Conservation (phyloP, 2,329 filamentous ascomycete species). For the Fusarium dlaminii region DNA sequence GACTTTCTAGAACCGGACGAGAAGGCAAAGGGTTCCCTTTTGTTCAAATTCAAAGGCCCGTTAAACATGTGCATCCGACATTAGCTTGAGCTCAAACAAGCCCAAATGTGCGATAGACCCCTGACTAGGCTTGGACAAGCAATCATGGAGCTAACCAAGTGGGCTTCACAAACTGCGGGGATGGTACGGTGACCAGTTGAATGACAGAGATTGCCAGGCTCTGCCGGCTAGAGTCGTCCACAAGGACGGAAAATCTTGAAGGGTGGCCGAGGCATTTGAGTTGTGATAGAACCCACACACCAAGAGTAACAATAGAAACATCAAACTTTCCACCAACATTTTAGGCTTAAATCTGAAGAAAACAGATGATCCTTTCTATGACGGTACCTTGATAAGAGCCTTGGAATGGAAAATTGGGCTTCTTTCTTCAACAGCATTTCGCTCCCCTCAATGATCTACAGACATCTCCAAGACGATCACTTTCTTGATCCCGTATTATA, state of each 20-base stretch:
- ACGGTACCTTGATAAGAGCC: background rate
- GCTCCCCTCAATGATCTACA: background rate
- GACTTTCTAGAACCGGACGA: constrained; percentile 11
- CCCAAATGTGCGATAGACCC: constrained; percentile 37
- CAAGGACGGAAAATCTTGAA: constrained; percentile 39
- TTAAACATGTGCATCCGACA: constrained; percentile 34
- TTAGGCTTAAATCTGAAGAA: background rate
- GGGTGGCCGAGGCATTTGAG: constrained; percentile 17
- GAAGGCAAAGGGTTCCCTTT: constrained; percentile 30
- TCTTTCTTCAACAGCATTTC: background rate
- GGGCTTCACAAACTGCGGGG: constrained; percentile 37
- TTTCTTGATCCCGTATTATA: constrained; percentile 2
- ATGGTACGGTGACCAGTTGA: constrained; percentile 41
- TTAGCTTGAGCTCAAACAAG: constrained; percentile 29
- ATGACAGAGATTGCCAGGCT: constrained; percentile 12
- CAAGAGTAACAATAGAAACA: constrained; percentile 5
- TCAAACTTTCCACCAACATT: constrained; percentile 1
- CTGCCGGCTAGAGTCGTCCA: constrained; percentile 29
- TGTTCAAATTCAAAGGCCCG: constrained; percentile 24
- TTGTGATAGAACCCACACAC: background rate
- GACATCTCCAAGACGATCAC: background rate
- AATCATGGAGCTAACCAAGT: constrained; percentile 36
- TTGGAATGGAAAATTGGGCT: background rate
- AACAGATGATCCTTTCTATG: background rate
- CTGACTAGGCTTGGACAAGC: constrained; percentile 43